Evolutionary conservation across 2,329 filamentous ascomycete genomes (phyloP).

Genomic region (Fusarium devonianum): DNA sequence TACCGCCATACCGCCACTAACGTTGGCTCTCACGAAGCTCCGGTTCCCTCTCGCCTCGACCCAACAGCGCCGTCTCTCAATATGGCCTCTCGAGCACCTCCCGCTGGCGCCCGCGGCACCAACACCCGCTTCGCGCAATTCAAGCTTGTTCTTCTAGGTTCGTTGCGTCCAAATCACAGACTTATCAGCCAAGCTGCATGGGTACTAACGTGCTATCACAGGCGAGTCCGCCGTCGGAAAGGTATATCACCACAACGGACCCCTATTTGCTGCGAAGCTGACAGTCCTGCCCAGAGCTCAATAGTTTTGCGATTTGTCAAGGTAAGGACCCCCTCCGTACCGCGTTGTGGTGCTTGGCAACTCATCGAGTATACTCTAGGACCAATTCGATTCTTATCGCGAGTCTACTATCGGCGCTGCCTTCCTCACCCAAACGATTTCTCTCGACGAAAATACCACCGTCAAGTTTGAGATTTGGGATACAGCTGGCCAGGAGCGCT

Average conservation of each 20-base stretch:
- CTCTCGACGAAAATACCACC: constrained; percentile 95
- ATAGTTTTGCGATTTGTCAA: constrained; percentile 98
- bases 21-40: constrained; percentile 22
- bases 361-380: constrained; percentile 59
- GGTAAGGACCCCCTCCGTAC: constrained; percentile 58
- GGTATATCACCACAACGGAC: constrained; percentile 60
- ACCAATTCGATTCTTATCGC: constrained; percentile 97
- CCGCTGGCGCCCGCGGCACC: constrained; percentile 66
- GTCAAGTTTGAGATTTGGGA: constrained; percentile 99
- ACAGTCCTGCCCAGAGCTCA: constrained; percentile 72
- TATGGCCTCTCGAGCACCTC: constrained; percentile 86
- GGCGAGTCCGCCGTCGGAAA: constrained; percentile 99
- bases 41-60: constrained; percentile 33
- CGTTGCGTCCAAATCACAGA: constrained; percentile 43
- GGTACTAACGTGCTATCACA: constrained; percentile 56
- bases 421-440: constrained; percentile 98
- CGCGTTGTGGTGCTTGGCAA: not conserved
- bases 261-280: constrained; percentile 26
- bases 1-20: constrained; percentile 41
- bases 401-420: constrained; percentile 98
- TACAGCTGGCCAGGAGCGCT: constrained; percentile 96
- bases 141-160: constrained; percentile 96
- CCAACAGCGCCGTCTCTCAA: constrained; percentile 44
- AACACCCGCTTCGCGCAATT: constrained; percentile 97
- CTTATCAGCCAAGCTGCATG: constrained; percentile 12